Conservation (phyloP, 169 alveolate genomes). For the Theileria luwenshuni region DNA sequence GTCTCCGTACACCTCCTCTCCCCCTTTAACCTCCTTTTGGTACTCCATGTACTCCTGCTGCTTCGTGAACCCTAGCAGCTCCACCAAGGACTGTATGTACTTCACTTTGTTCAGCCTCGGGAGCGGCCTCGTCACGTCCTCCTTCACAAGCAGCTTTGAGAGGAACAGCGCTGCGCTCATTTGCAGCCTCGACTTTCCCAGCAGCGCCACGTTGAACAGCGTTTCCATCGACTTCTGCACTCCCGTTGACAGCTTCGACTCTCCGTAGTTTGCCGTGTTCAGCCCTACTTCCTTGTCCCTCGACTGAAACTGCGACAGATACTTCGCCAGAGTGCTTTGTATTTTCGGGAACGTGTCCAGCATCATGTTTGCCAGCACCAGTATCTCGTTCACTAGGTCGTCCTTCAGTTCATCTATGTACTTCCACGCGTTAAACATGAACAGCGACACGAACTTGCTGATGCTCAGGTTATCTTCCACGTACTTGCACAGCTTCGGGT, state of each 20-base stretch:
- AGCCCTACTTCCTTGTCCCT: not conserved
- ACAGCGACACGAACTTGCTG: constrained; percentile 67
- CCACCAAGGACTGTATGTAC: constrained; percentile 31
- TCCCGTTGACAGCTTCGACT: constrained; percentile 18
- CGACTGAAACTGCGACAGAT: not conserved
- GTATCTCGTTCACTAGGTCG: constrained; percentile 48
- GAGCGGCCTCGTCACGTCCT: constrained; percentile 43
- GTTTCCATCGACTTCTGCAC: constrained; percentile 49
- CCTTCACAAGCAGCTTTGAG: constrained; percentile 34
- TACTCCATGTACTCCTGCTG: constrained; percentile 7
- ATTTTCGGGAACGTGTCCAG: constrained; percentile 42
- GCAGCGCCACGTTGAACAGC: constrained; percentile 45
- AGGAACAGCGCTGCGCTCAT: constrained; percentile 41
- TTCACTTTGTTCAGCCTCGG: constrained; percentile 3
- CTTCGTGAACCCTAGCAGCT: constrained; percentile 17
- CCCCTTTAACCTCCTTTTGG: not conserved
- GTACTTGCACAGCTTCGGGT: constrained; percentile 65
- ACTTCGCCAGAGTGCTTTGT: not conserved
- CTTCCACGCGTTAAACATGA: constrained; percentile 72
- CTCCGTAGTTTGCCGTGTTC: not conserved
- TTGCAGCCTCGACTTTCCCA: constrained; percentile 50
- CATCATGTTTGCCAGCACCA: constrained; percentile 30
- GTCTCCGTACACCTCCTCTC: not conserved
- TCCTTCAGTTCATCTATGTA: constrained; percentile 71
- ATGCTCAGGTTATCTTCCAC: constrained; percentile 73